Conservation (phyloP, 2,329 filamentous ascomycete species). For the Xylariaceae sp. region DNA sequence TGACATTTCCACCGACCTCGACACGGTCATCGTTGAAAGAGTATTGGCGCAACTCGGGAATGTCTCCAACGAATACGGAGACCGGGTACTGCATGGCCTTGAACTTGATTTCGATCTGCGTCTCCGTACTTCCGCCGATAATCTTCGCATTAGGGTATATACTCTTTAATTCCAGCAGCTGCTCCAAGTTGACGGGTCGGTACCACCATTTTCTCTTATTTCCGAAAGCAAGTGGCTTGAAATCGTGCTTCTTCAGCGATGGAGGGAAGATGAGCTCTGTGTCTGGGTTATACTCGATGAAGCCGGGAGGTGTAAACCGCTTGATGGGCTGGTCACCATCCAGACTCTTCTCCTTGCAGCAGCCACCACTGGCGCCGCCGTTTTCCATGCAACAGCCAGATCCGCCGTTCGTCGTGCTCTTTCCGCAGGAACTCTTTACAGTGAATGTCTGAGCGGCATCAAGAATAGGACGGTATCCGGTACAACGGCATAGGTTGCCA, state of each 20-base stretch:
- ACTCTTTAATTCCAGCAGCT: constrained; percentile 87
- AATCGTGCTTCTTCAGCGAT: constrained; percentile 72
- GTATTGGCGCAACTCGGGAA: constrained; percentile 80
- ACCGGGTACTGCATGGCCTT: constrained; percentile 86
- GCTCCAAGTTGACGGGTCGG: constrained; percentile 76
- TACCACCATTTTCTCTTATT: constrained; percentile 96
- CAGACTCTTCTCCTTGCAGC: constrained; percentile 61
- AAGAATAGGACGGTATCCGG: constrained; percentile 87
- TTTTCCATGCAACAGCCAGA: constrained; percentile 69
- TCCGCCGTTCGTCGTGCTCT: constrained; percentile 45
- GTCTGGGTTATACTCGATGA: constrained; percentile 90
- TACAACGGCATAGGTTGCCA: constrained; percentile 92
- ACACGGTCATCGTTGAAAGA: constrained; percentile 71
- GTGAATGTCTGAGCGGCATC: constrained; percentile 92
- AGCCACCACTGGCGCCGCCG: constrained; percentile 46
- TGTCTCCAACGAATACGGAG: constrained; percentile 90
- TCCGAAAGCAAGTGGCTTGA: constrained; percentile 78
- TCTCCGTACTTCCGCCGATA: constrained; percentile 93
- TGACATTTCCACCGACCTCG: constrained; percentile 91
- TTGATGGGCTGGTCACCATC: constrained; percentile 52
- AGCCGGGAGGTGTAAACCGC: constrained; percentile 77
- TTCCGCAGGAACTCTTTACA: constrained; percentile 46
- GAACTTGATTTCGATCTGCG: constrained; percentile 98
- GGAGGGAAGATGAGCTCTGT: constrained; percentile 96
- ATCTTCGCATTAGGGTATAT: constrained; percentile 82